phyloP scores from a whole-genome alignment of 371 early-diverging fungal genomes.

The Syncephalastrum contaminatum region DNA sequence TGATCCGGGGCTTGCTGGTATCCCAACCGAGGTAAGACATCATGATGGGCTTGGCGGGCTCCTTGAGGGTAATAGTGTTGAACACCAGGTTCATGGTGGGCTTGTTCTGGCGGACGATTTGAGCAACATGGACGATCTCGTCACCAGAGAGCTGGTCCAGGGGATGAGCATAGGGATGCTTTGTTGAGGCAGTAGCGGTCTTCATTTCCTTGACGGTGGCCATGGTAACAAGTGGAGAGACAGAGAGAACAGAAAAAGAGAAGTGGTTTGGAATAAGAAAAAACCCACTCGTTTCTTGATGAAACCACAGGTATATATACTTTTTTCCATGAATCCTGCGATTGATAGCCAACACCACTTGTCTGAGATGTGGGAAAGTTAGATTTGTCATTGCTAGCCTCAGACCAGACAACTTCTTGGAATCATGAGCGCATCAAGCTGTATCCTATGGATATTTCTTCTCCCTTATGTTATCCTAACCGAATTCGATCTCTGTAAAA shows the following conservation, averaged over 20 bases:
- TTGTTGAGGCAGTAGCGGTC: slow-evolving; percentile 32
- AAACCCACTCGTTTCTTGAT: slow-evolving; percentile 15
- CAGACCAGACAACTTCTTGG: slow-evolving; percentile 27
- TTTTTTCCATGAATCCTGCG: slow-evolving; percentile 5
- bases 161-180: slow-evolving; percentile 29
- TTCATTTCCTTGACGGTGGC: slow-evolving; percentile 41
- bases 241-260: slow-evolving; percentile 16
- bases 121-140: slow-evolving; percentile 38
- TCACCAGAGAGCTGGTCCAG: slow-evolving; percentile 45
- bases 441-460: too few species aligned
- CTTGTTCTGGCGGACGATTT: slow-evolving; percentile 35
- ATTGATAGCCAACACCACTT: neutral
- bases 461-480: too few species aligned
- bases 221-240: slow-evolving; percentile 18
- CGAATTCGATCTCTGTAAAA: neutral
- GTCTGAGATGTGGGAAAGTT: slow-evolving; percentile 23
- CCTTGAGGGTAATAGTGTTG: slow-evolving; percentile 53
- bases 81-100: slow-evolving; percentile 38
- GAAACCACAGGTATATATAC: slow-evolving; percentile 3
- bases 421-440: too few species aligned
- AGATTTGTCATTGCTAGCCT: slow-evolving; percentile 47
- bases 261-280: slow-evolving; percentile 17
- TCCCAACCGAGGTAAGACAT: slow-evolving; percentile 51
- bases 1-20: slow-evolving; percentile 28
- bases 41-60: slow-evolving; percentile 44